phyloP scores from a whole-genome alignment of 2,329 filamentous ascomycete genomes.

The Ophiobolus disseminans region DNA sequence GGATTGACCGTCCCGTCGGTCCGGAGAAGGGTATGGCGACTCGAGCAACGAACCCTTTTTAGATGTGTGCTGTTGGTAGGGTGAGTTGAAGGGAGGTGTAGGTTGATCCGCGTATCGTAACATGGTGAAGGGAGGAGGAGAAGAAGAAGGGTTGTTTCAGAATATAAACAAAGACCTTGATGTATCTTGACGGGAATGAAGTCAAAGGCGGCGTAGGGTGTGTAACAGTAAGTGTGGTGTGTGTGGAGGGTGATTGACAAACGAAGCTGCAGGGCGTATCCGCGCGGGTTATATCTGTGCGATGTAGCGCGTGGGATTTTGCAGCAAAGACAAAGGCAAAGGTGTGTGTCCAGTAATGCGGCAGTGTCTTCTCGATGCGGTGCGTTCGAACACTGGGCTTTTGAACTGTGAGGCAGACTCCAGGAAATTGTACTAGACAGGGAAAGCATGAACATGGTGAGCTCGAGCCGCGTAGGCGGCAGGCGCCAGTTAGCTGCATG shows the following conservation, averaged over 20 bases:
- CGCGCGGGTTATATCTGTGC: conserved; percentile 40
- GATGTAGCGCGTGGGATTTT: conserved; percentile 28
- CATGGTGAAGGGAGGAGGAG: conserved; percentile 20
- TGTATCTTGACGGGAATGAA: conserved; percentile 3
- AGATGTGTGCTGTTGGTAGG: conserved; percentile 43
- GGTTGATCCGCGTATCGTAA: conserved; percentile 40
- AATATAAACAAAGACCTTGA: conserved; percentile 12
- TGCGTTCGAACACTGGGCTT: conserved; percentile 38
- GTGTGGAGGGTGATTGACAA: conserved; percentile 17
- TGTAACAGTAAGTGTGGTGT: conserved; percentile 10
- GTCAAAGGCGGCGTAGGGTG: conserved; percentile 10
- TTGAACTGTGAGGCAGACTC: conserved; percentile 47
- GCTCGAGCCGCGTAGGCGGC: conserved; percentile 43
- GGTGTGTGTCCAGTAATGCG: conserved; percentile 38
- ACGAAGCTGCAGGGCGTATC: conserved; percentile 33
- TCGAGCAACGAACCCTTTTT: conserved; percentile 34
- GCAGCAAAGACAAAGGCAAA: conserved; percentile 30
- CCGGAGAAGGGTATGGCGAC: conserved; percentile 46
- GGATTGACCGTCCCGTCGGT: conserved; percentile 36
- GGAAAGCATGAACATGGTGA: conserved; percentile 30
- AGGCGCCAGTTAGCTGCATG: conserved; percentile 46
- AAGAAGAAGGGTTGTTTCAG: conserved; percentile 8
- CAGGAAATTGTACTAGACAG: conserved; percentile 41
- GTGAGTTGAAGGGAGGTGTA: conserved; percentile 46
- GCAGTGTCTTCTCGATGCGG: conserved; percentile 42